phyloP scores from a whole-genome alignment of 345 rosid species.

The Citrus inodora region DNA sequence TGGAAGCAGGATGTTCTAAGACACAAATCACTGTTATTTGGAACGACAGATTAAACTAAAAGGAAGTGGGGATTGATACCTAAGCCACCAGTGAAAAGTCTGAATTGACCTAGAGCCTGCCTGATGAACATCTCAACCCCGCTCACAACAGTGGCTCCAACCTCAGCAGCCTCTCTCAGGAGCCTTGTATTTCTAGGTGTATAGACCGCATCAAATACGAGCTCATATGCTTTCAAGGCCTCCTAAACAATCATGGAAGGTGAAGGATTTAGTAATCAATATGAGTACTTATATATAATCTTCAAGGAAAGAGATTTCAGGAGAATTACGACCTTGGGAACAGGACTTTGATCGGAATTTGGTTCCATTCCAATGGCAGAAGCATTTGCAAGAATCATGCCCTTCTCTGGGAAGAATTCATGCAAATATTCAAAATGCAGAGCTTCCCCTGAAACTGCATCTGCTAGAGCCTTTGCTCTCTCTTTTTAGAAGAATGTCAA shows the following conservation, averaged over 20 bases:
- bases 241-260: slow-evolving; percentile 22
- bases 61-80: slow-evolving; percentile 13
- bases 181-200: slow-evolving; percentile 34
- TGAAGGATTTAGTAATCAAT: background rate
- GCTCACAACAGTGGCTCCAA: slow-evolving; percentile 24
- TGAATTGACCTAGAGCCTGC: slow-evolving; percentile 35
- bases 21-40: background rate
- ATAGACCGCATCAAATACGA: slow-evolving; percentile 33
- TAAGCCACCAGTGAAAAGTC: slow-evolving; percentile 30
- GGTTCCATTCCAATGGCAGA: slow-evolving; percentile 35
- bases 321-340: slow-evolving; percentile 14
- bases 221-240: slow-evolving; percentile 26
- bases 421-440: slow-evolving; percentile 20
- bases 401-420: slow-evolving; percentile 23
- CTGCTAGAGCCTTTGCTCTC: slow-evolving; percentile 28
- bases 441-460: slow-evolving; percentile 35
- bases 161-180: slow-evolving; percentile 29
- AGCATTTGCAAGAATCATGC: slow-evolving; percentile 30
- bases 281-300: background rate
- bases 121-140: slow-evolving; percentile 38
- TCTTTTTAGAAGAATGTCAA: slow-evolving; percentile 2
- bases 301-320: background rate
- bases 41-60: background rate
- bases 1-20: background rate
- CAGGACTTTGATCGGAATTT: slow-evolving; percentile 20